Conservation (phyloP, 495 filamentous ascomycete genomes). For the Chaetomidium leptoderma region DNA sequence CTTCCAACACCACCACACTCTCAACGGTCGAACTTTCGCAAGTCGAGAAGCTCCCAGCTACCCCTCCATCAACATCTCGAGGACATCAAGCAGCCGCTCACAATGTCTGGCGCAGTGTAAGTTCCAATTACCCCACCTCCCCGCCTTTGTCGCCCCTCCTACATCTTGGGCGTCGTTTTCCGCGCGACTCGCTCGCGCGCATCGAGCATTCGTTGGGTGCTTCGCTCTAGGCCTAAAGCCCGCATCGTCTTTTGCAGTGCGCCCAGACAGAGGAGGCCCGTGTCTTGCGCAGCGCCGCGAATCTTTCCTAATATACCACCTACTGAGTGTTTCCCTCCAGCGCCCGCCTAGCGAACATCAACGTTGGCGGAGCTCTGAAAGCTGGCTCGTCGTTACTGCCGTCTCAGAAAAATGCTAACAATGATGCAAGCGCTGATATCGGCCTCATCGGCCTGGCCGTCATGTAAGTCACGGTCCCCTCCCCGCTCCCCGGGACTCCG, state of each 20-base stretch:
- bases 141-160: conserved; percentile 21
- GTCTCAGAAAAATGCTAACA: conserved; percentile 45
- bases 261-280: not conserved
- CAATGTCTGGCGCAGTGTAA: conserved; percentile 55
- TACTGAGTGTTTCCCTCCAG: conserved; percentile 55
- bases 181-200: conserved; percentile 6
- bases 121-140: conserved; percentile 35
- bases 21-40: conserved; percentile 2
- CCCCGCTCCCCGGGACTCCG: conserved; percentile 8
- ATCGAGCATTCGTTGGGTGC: conserved; percentile 8
- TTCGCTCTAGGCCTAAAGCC: no score
- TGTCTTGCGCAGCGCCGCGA: conserved; percentile 12
- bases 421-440: conserved; percentile 69
- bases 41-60: conserved; percentile 13
- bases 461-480: conserved; percentile 59
- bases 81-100: conserved; percentile 19
- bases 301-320: conserved; percentile 34
- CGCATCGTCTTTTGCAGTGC: conserved; percentile 1
- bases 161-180: conserved; percentile 6
- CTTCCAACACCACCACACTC: conserved; percentile 11
- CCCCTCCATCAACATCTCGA: conserved; percentile 5
- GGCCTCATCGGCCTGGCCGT: conserved; percentile 99
- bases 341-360: conserved; percentile 81
- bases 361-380: conserved; percentile 58
- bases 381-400: conserved; percentile 33